phyloP scores from a whole-genome alignment of 2,329 filamentous ascomycete genomes.

The Clathrospora elynae region DNA sequence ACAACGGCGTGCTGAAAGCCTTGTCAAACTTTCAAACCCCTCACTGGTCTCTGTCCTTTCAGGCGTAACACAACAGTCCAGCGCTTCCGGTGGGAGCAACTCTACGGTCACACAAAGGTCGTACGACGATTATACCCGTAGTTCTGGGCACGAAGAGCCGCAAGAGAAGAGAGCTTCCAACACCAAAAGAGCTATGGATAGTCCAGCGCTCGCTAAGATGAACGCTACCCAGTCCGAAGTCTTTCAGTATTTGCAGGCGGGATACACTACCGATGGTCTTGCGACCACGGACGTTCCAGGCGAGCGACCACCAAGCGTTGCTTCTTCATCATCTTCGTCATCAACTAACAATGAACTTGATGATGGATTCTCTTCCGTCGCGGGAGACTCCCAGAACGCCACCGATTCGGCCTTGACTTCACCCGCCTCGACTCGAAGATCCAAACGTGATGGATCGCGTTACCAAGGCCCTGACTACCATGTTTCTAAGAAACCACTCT shows the following conservation, averaged over 20 bases:
- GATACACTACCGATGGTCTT: constrained; percentile 15
- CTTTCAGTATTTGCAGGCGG: constrained; percentile 37
- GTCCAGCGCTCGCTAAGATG: constrained; percentile 24
- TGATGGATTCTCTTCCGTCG: constrained; percentile 29
- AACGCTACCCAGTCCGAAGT: constrained; percentile 31
- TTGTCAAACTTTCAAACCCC: constrained; percentile 44
- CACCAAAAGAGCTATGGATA: constrained; percentile 15
- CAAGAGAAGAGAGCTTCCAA: constrained; percentile 22
- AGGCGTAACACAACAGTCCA: constrained; percentile 49
- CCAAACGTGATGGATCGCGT: constrained; percentile 14
- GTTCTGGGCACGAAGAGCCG: constrained; percentile 28
- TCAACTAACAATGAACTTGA: constrained; percentile 25
- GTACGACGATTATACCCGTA: constrained; percentile 44
- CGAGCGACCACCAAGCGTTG: constrained; percentile 26
- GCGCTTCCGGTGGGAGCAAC: constrained; percentile 52
- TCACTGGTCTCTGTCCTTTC: constrained; percentile 53
- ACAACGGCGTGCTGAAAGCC: constrained; percentile 40
- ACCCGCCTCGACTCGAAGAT: constrained; percentile 32
- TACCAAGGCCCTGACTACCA: constrained; percentile 19
- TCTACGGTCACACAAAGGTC: constrained; percentile 54
- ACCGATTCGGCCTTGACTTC: constrained; percentile 39
- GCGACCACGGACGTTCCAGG: constrained; percentile 14
- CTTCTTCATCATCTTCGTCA: constrained; percentile 29
- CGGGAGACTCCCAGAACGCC: constrained; percentile 21
- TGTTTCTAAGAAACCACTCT: constrained; percentile 38